Percentiles rank a stretch among this genome's conserved stretches.
Evolutionary conservation across 805 yeast species (phyloP).

Genomic region (Candida bentonensis): DNA sequence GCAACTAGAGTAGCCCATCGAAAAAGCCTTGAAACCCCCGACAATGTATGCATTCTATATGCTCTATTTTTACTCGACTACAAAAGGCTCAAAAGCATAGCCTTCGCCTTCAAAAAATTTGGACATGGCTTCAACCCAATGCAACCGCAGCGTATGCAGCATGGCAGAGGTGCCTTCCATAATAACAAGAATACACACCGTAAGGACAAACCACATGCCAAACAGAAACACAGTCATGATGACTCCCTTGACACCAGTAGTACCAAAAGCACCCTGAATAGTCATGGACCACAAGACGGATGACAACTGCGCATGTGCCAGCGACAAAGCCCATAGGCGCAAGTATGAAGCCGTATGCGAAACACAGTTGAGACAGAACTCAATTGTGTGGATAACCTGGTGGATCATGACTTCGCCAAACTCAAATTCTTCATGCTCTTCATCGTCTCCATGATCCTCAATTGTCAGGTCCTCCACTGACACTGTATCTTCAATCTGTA

Average conservation of each 20-base stretch:
- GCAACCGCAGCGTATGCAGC: slow-evolving; percentile 92
- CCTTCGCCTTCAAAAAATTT: slow-evolving; percentile 98
- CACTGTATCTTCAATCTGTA: slow-evolving; percentile 19
- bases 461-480: slow-evolving; percentile 15
- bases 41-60: too few relatives aligned
- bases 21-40: too few relatives aligned
- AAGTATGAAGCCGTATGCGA: slow-evolving; percentile 95
- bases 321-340: slow-evolving; percentile 91
- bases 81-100: slow-evolving; percentile 71
- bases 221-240: slow-evolving; percentile 61
- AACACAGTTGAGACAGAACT: slow-evolving; percentile 91
- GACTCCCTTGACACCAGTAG: slow-evolving; percentile 53
- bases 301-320: slow-evolving; percentile 93
- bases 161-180: slow-evolving; percentile 99
- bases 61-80: slow-evolving; percentile 38
- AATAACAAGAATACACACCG: slow-evolving; percentile 79
- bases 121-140: slow-evolving; percentile 99
- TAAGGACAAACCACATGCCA: slow-evolving; percentile 89
- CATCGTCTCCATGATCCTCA: slow-evolving; percentile 23
- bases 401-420: slow-evolving; percentile 94
- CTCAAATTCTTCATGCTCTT: slow-evolving; percentile 41
- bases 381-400: slow-evolving; percentile 95
- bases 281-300: slow-evolving; percentile 95
- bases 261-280: slow-evolving; percentile 61
- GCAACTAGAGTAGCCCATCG: too few relatives aligned